Percentiles rank a stretch among this genome's conserved stretches.
These are phyloP conservation scores for Trichoderma sp. DNA, from an alignment of 2,329 filamentous ascomycete genomes.

Conservation along the genomic window DNA sequence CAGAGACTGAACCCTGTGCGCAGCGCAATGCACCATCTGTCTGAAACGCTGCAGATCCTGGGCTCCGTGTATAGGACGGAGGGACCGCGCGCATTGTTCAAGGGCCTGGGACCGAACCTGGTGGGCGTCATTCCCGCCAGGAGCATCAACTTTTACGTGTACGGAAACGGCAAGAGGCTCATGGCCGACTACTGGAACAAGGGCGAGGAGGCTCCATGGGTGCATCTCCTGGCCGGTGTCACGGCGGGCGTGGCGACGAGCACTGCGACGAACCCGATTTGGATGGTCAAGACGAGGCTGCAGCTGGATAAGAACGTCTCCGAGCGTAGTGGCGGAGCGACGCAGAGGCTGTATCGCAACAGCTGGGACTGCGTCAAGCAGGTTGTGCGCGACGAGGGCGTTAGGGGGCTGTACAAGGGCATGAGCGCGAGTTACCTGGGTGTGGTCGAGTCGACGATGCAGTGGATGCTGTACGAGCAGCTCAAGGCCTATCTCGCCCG, in stretches of 20 bases:
- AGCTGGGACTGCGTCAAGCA: conserved; percentile 85
- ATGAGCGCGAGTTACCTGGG: conserved; percentile 90
- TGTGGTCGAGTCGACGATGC: conserved; percentile 84
- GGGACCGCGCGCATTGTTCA: conserved; percentile 86
- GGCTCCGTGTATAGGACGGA: conserved; percentile 77
- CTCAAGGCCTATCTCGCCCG: conserved; percentile 74
- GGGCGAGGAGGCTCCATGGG: conserved; percentile 68
- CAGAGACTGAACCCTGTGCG: conserved; percentile 61
- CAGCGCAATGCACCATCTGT: conserved; percentile 71
- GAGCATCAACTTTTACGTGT: conserved; percentile 91
- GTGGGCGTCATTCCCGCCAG: conserved; percentile 86
- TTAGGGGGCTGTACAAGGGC: conserved; percentile 82
- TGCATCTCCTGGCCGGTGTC: conserved; percentile 77
- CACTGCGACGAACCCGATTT: conserved; percentile 93
- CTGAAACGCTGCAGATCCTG: conserved; percentile 85
- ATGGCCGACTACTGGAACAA: conserved; percentile 74
- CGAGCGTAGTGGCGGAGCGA: conserved; percentile 54
- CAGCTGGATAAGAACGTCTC: conserved; percentile 88
- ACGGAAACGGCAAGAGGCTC: conserved; percentile 86
- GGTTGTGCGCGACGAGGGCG: conserved; percentile 76
- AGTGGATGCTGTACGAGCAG: conserved; percentile 94
- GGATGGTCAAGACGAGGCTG: conserved; percentile 90
- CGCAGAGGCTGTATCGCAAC: conserved; percentile 75
- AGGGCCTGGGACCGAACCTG: conserved; percentile 87
- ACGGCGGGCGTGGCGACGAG: conserved; percentile 81